Conservation (phyloP, 345 rosid genomes). For the Eucalyptus cloeziana region DNA sequence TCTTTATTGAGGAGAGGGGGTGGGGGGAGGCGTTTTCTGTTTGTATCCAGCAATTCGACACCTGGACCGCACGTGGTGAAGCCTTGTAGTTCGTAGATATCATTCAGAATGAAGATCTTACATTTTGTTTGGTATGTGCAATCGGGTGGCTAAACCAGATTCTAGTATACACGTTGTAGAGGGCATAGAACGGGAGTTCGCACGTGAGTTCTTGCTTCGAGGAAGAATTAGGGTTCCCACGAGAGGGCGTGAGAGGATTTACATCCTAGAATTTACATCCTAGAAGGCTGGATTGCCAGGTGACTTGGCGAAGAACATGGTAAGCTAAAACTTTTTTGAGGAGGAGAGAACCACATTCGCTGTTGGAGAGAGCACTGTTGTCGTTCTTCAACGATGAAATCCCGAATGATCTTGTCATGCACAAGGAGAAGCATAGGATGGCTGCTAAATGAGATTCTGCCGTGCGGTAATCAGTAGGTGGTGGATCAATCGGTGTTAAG, state of each 20-base stretch:
- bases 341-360: not conserved
- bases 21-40: not conserved
- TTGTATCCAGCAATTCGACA: not conserved
- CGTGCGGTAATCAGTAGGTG: not conserved
- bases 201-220: not conserved
- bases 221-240: not conserved
- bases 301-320: not conserved
- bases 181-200: not conserved
- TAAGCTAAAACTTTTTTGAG: not conserved
- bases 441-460: not conserved
- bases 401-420: not conserved
- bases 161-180: not conserved
- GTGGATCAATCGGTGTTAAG: not conserved
- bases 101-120: not conserved
- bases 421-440: not conserved
- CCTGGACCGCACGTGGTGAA: not conserved
- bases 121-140: not conserved
- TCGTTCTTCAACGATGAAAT: not conserved
- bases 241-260: not conserved
- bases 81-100: not conserved
- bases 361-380: not conserved
- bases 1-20: not conserved
- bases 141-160: not conserved
- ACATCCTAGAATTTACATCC: not conserved
- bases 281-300: not conserved